Evolutionary conservation across 805 yeast genomes (phyloP), one percentile per base, ranked within the genome.

Genomic region (Wickerhamomyces sydowiorum): DNA sequence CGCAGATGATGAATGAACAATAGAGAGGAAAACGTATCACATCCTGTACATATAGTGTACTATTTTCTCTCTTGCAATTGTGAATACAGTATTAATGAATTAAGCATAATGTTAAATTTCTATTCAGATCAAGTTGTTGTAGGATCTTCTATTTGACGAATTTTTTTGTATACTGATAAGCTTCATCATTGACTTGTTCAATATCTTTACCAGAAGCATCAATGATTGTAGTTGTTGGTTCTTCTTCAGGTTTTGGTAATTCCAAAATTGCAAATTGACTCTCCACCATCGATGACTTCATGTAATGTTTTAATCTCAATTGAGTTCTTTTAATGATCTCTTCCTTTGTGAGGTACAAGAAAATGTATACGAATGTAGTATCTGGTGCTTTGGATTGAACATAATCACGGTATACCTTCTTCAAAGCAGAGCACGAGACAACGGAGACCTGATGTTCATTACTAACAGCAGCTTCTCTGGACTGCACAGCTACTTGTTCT

Each of bases 381-480:
- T 59, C 51, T 3, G 62, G 63, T 4, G 52, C 44, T 9, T 51
- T 47, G 6, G 48, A 36, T 34, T 75, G 70, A 21, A 91, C 73
- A 41, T 65, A 65, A 24, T 82, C 79, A 49, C 99, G 72, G 60
- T 93, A 93, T 13, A 59, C 61, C 51, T 71, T 71, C 64, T 90
- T 91, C 59, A 93, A 69, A 58, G 91, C 81, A 1, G 97, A 90
- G 59, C 99, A 93, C 4, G 95, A 76, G 2, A 84, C 84, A 6
- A 93, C 74, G 2, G 62, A 48, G 24, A 65, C 47, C 29, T 51
- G 43, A 6, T 51, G 56, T 4, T 60, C 60, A 22, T 56, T 55
- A 22, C 57, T 57, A 13, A 51, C 38, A 4, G 81, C 70, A n/a
- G 60, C 53, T 1, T 51, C 47, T 2, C 76, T 64, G 2, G 80